Evolutionary conservation across 495 filamentous ascomycete genomes (phyloP), one percentile per base, ranked within the genome.

Genomic region (Podospora anserina): DNA sequence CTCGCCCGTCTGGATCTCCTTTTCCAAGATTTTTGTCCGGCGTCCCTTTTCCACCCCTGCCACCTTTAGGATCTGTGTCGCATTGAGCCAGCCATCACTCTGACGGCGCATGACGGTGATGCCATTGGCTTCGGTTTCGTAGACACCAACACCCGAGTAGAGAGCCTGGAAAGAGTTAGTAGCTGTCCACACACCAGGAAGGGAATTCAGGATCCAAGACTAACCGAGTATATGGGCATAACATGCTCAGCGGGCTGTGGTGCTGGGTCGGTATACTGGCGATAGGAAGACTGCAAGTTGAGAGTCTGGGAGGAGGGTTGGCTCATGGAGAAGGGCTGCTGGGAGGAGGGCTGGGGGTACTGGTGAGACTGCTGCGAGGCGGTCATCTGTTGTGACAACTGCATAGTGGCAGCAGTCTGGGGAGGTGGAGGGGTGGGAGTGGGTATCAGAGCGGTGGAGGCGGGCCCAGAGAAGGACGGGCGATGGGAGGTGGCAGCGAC

Each of bases 31-130:
- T 79, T 99, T 99, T 60, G 95, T 98, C 63, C 95, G 88, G 75
- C 96, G 94, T 55, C 94, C 95, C 79, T 99, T 99, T 70, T 96
- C 94, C 57, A 99, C 92, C 30, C 92, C 92, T 16, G 95, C 95
- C 32, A 99, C 93, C 78, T 99, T 99, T 34, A 97, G 84, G 64
- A 97, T 96, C 77, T 97, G 94, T 56, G 94, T 97, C 28, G 94
- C 94, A 82, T 97, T 97, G 67, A 97, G 90, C 90, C 92, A 97
- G 75, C 93, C 85, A 79, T 97, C 93, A 66, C 87, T 87, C 55
- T 94, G 91, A 64, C 95, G 89, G 70, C 94, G 91, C 95, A 99
- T 99, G 23, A 97, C 92, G 16, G 91, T 91, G 67, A 98, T 83
- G 26, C 86, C 85, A 76, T 97, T 94, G 66, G 97, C 90, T 76